These are phyloP conservation scores for Flaveria robusta DNA, from an alignment of 129 eudicot species.

Conservation along the genomic window DNA sequence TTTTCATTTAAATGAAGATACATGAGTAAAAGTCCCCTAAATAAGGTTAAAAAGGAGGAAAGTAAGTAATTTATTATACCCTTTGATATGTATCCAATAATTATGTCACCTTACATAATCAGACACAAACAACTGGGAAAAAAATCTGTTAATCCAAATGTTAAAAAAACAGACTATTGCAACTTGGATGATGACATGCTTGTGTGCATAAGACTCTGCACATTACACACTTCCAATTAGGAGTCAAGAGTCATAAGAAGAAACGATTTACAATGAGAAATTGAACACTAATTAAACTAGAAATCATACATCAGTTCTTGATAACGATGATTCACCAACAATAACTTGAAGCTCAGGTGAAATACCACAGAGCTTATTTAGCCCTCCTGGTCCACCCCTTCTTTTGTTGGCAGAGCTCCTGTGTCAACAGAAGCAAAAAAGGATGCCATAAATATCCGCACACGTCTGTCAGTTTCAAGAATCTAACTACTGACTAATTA, in stretches of 20 bases:
- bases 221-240: background rate
- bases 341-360: slow-evolving; percentile 83
- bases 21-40: background rate
- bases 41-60: background rate
- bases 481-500: background rate
- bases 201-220: background rate
- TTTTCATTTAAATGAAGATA: background rate
- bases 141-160: slow-evolving; percentile 4
- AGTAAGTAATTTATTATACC: background rate
- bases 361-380: slow-evolving; percentile 84
- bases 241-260: background rate
- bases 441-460: background rate
- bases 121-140: background rate
- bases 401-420: slow-evolving; percentile 69
- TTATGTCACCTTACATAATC: background rate
- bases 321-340: slow-evolving; percentile 74
- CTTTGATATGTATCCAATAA: background rate
- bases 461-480: background rate
- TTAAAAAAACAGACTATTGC: background rate
- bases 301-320: slow-evolving; percentile 81
- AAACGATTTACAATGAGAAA: too few species aligned
- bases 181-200: background rate
- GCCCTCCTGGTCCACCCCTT: slow-evolving; percentile 97
- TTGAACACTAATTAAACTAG: background rate
- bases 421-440: slow-evolving; percentile 11